Percentiles rank a stretch among this genome's conserved stretches.
phyloP scores from a whole-genome alignment of 2,329 filamentous ascomycete genomes.

The Diaporthe nobilis region DNA sequence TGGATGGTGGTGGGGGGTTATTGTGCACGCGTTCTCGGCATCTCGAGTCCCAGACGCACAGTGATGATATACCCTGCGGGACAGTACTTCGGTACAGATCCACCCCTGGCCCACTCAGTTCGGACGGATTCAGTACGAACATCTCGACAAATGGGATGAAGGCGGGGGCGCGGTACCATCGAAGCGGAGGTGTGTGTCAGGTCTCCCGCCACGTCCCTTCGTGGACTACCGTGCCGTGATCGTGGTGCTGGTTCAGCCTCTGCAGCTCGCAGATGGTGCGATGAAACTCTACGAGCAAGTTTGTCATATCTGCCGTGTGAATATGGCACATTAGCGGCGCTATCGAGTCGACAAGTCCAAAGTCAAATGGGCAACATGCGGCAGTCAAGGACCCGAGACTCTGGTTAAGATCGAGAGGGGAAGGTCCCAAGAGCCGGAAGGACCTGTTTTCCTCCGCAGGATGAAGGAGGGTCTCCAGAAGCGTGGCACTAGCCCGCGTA shows the following conservation, averaged over 20 bases:
- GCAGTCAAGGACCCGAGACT: slow-evolving; percentile 35
- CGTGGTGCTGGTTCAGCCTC: slow-evolving; percentile 6
- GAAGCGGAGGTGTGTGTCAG: slow-evolving; percentile 25
- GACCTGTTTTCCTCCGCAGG: slow-evolving; percentile 12
- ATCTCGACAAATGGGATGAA: slow-evolving; percentile 26
- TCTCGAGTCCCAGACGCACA: not conserved
- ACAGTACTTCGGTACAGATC: slow-evolving; percentile 11
- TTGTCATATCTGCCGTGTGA: slow-evolving; percentile 17
- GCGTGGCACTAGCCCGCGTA: slow-evolving; percentile 24
- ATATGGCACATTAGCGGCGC: slow-evolving; percentile 14
- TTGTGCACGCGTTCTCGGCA: not conserved
- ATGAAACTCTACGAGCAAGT: slow-evolving; percentile 24
- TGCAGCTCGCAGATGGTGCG: not conserved
- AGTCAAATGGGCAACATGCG: not conserved
- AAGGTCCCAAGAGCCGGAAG: slow-evolving; percentile 31
- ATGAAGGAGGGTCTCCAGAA: slow-evolving; percentile 22
- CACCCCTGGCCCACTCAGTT: slow-evolving; percentile 26
- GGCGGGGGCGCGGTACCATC: slow-evolving; percentile 18
- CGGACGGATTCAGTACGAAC: slow-evolving; percentile 29
- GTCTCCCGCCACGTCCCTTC: slow-evolving; percentile 18
- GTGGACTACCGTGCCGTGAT: slow-evolving; percentile 2
- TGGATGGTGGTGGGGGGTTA: not conserved
- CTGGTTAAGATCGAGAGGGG: slow-evolving; percentile 37
- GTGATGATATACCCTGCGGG: not conserved
- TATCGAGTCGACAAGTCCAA: slow-evolving; percentile 3